Base-by-base conservation (phyloP, 2,329 filamentous ascomycete genomes). In the Nigrospora sphaerica region DNA sequence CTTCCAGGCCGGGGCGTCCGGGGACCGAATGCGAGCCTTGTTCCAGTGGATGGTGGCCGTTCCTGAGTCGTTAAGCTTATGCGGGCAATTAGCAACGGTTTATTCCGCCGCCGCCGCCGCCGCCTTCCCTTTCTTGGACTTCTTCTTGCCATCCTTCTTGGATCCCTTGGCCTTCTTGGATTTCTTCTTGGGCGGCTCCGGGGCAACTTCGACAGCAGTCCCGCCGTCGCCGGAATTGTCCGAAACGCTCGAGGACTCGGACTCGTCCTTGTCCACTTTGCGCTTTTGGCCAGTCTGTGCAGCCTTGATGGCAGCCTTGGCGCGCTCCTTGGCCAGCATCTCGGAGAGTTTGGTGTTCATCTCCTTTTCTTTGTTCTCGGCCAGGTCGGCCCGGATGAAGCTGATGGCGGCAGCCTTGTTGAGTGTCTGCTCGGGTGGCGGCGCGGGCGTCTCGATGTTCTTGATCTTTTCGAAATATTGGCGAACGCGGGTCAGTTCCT, bases 401-500 rank as follows among this genome's bases (percentile, higher is more conserved):
- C 92, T 78, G 44, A 79, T 81, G 13, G 88, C 87, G 6, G 89
- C 91, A 53, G 81, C 79, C 56, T 86, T 91, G 60, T 96, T 80
- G 52, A 88, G 69, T 1, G 70, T 76, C 49, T 67, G 60, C 37
- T 65, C 71, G 32, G 77, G 75, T 58, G 80, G 72, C 45, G 70
- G 65, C 4, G 77, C 74, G 1, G 79, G 77, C 7, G 73, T 76
- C 65, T 96, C 90, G 3, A 81, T 77, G 13, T 74, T 72, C 61
- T 93, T 88, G 63, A 97, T 92, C 71, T 97, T 98, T 49, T 80
- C 81, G 67, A 95, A 95, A 66, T 97, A 97, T 62, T 90, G 86
- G 65, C 85, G 89, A 45, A 97, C 84, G 47, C 93, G 83, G 48
- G 81, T 85, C 52, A 98, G 77, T 70, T 98, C 93, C 49, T 78